phyloP scores from a whole-genome alignment of 495 filamentous ascomycete species.

The Aspergillus saccharolyticus region DNA sequence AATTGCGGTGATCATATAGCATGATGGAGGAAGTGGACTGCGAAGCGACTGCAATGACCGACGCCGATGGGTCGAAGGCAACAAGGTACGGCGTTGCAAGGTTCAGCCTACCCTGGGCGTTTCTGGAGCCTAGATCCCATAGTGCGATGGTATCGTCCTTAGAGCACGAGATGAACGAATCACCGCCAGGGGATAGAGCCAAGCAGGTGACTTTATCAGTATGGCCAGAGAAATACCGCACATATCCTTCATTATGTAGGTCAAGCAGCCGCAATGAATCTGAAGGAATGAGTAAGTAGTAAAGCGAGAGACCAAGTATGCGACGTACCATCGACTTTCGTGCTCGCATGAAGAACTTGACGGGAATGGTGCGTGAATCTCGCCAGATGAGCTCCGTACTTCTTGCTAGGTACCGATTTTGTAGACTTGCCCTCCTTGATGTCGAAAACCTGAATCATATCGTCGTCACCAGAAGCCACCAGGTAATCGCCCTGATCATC shows the following conservation, averaged over 20 bases:
- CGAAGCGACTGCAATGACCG: conserved; percentile 84
- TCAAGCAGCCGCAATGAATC: conserved; percentile 87
- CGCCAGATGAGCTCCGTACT: conserved; percentile 91
- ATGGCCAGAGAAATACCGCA: conserved; percentile 93
- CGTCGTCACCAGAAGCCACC: conserved; percentile 82
- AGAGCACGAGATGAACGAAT: conserved; percentile 86
- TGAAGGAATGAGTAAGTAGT: conserved; percentile 12
- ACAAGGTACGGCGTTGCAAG: conserved; percentile 73
- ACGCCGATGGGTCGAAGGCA: conserved; percentile 82
- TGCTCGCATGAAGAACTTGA: conserved; percentile 90
- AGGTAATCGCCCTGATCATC: conserved; percentile 89
- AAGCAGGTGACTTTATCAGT: conserved; percentile 75
- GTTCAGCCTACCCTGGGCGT: conserved; percentile 69
- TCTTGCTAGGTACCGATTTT: conserved; percentile 80
- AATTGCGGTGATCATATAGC: conserved; percentile 90
- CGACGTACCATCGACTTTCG: conserved; percentile 68
- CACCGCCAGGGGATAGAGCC: conserved; percentile 56
- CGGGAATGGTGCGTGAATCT: conserved; percentile 87
- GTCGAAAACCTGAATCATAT: conserved; percentile 91
- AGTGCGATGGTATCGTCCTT: conserved; percentile 82
- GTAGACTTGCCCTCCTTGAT: conserved; percentile 81
- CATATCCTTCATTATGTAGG: conserved; percentile 89
- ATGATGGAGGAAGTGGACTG: conserved; percentile 71
- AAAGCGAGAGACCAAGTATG: not conserved
- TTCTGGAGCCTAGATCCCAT: conserved; percentile 74